phyloP scores from a whole-genome alignment of 495 filamentous ascomycete genomes.

The Pseudevernia furfuracea region DNA sequence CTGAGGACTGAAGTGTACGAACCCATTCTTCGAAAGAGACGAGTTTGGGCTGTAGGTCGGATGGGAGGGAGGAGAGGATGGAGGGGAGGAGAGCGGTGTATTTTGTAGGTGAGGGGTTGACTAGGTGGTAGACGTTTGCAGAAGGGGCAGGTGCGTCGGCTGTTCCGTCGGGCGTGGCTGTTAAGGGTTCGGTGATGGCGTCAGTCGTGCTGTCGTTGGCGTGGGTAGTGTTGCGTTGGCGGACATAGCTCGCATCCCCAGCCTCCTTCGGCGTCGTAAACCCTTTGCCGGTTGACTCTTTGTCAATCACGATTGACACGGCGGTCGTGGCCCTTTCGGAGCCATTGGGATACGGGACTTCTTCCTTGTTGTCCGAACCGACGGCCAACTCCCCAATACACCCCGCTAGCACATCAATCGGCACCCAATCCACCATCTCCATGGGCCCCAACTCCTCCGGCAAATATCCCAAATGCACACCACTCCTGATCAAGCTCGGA shows the following conservation, averaged over 20 bases:
- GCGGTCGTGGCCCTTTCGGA: too few relatives aligned
- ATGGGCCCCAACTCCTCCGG: constrained; percentile 36
- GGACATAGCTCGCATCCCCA: too few relatives aligned
- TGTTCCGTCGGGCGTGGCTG: too few relatives aligned
- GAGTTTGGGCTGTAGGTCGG: not conserved
- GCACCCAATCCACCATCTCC: constrained; percentile 32
- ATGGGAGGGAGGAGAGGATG: not conserved
- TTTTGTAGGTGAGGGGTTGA: not conserved
- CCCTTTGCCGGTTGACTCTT: too few relatives aligned
- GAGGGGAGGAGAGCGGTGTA: not conserved
- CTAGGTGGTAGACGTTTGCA: not conserved
- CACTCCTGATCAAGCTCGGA: constrained; percentile 38
- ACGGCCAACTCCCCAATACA: constrained; percentile 28
- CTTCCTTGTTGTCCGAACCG: not conserved
- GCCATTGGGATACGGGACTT: too few relatives aligned
- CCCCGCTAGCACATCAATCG: constrained; percentile 40
- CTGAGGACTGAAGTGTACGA: not conserved
- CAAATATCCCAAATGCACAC: constrained; percentile 33
- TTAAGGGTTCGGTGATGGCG: too few relatives aligned
- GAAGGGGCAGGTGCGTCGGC: too few relatives aligned
- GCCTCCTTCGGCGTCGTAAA: too few relatives aligned
- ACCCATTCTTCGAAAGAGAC: not conserved
- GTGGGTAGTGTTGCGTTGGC: too few relatives aligned
- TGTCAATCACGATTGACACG: too few relatives aligned
- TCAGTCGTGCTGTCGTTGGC: too few relatives aligned